Percentiles rank a stretch among this genome's conserved stretches.
phyloP scores from a whole-genome alignment of 352 stramenopile genomes.

The Halophytophthora batemanensis region DNA sequence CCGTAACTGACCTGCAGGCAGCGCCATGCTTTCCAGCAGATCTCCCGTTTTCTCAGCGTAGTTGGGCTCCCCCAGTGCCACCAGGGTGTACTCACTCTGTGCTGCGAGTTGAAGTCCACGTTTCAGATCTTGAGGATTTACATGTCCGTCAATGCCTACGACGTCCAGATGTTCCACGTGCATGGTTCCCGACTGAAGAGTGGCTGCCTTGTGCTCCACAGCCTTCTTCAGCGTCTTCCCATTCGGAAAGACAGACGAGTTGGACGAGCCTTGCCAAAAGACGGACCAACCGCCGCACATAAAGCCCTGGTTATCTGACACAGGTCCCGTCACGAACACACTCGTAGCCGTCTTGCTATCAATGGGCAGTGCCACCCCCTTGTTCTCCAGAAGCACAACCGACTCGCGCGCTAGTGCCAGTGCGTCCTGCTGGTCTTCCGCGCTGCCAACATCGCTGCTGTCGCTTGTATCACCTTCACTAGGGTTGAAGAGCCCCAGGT shows the following conservation, averaged over 20 bases:
- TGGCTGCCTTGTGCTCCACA: slow-evolving; percentile 14
- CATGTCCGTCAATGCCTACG: slow-evolving; percentile 47
- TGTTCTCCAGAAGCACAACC: slow-evolving; percentile 79
- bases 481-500: slow-evolving; percentile 41
- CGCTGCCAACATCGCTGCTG: slow-evolving; percentile 36
- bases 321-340: slow-evolving; percentile 63
- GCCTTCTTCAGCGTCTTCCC: slow-evolving; percentile 55
- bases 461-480: slow-evolving; percentile 3
- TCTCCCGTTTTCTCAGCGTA: slow-evolving; percentile 85
- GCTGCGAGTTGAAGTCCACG: slow-evolving; percentile 38
- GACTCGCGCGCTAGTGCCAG: slow-evolving; percentile 73
- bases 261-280: slow-evolving; percentile 61
- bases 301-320: slow-evolving; percentile 66
- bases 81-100: slow-evolving; percentile 67
- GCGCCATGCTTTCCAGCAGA: slow-evolving; percentile 43
- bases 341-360: slow-evolving; percentile 8
- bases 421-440: slow-evolving; percentile 47
- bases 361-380: slow-evolving; percentile 38
- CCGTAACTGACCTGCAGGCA: slow-evolving; percentile 51
- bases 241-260: slow-evolving; percentile 63
- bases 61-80: slow-evolving; percentile 68
- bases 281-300: slow-evolving; percentile 73
- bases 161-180: slow-evolving; percentile 37
- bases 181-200: slow-evolving; percentile 2
- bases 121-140: slow-evolving; percentile 33